These are phyloP conservation scores for Daldinia concentrica DNA, from an alignment of 495 filamentous ascomycete genomes.

Conservation along the genomic window DNA sequence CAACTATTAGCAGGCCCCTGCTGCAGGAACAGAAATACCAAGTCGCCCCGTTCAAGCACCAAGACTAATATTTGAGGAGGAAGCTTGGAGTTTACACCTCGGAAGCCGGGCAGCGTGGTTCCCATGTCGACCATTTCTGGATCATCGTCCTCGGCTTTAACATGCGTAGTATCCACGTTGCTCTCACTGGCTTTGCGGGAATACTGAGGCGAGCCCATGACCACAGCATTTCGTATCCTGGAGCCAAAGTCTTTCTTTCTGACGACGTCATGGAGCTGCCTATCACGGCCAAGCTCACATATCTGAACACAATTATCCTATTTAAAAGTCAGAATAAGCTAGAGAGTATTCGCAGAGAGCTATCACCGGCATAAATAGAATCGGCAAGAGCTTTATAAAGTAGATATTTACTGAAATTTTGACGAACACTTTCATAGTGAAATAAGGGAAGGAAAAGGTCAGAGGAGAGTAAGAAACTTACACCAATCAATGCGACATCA, in stretches of 20 bases:
- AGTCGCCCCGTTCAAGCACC: slow-evolving; percentile 71
- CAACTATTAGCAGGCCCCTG: slow-evolving; percentile 53
- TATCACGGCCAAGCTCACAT: slow-evolving; percentile 68
- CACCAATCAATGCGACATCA: slow-evolving; percentile 91
- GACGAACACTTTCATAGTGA: not conserved
- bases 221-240: slow-evolving; percentile 70
- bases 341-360: not conserved
- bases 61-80: slow-evolving; percentile 83
- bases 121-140: slow-evolving; percentile 17
- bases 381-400: not conserved
- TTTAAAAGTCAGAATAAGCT: slow-evolving; percentile 41
- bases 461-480: slow-evolving; percentile 54
- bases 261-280: slow-evolving; percentile 73
- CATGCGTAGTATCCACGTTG: slow-evolving; percentile 46
- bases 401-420: not conserved
- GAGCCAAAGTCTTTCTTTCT: slow-evolving; percentile 79
- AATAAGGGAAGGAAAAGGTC: slow-evolving; percentile 3
- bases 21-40: slow-evolving; percentile 75
- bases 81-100: slow-evolving; percentile 45
- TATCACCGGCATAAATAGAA: not conserved
- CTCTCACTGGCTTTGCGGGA: slow-evolving; percentile 40
- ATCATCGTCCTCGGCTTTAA: slow-evolving; percentile 39
- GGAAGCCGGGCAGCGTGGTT: slow-evolving; percentile 6
- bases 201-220: slow-evolving; percentile 60
- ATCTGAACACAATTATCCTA: slow-evolving; percentile 75